Evolutionary conservation across 371 early-diverging fungal genomes (phyloP).

Genomic region (Mortierella sp.): DNA sequence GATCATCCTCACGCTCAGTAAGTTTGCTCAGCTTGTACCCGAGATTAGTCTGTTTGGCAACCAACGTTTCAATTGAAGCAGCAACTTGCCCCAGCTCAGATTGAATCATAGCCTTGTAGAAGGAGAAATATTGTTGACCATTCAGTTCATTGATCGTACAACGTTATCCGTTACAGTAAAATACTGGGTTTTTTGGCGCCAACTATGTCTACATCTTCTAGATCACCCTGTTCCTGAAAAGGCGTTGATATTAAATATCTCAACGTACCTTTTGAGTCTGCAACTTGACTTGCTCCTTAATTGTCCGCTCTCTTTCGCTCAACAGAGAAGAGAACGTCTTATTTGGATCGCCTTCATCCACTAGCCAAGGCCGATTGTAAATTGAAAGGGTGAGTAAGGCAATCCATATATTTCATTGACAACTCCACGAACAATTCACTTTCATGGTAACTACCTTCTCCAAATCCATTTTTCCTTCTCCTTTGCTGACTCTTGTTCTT

Average conservation of each 20-base stretch:
- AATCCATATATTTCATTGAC: too few species aligned
- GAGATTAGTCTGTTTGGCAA: conserved; percentile 64
- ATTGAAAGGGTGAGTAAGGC: neutral
- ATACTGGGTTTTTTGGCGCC: conserved; percentile 45
- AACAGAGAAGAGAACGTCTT: conserved; percentile 36
- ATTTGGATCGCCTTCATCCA: conserved; percentile 45
- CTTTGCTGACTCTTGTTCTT: conserved; percentile 52
- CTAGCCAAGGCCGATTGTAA: conserved; percentile 20
- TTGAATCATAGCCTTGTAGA: conserved; percentile 28
- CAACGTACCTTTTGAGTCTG: conserved; percentile 61
- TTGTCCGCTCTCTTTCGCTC: conserved; percentile 42
- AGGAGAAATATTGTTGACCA: neutral
- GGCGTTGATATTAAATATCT: neutral
- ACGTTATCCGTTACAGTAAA: conserved; percentile 57
- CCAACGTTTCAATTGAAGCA: conserved; percentile 54
- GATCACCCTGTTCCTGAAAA: neutral
- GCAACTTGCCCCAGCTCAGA: conserved; percentile 72
- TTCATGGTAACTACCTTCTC: conserved; percentile 32
- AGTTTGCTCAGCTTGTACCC: conserved; percentile 67
- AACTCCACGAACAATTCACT: neutral
- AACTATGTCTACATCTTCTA: neutral
- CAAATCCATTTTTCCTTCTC: conserved; percentile 60
- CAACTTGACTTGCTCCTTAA: conserved; percentile 53
- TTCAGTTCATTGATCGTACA: conserved; percentile 1
- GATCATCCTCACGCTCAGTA: conserved; percentile 68